These are phyloP conservation scores for Leptoxyphium fumago DNA, from an alignment of 2,329 filamentous ascomycete species.

Conservation along the genomic window DNA sequence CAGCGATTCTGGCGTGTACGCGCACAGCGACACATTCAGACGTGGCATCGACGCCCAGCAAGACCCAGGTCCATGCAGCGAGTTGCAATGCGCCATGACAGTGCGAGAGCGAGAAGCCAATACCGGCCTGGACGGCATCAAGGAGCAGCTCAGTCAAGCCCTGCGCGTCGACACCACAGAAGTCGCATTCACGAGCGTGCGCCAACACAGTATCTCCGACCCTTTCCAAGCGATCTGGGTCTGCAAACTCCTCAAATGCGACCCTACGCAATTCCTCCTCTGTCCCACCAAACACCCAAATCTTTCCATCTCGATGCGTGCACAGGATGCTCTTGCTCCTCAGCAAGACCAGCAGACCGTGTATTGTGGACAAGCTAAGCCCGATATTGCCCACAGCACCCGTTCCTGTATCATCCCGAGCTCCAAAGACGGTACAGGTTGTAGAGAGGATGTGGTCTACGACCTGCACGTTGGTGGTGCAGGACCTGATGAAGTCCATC, in stretches of 20 bases:
- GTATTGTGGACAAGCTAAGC: not conserved
- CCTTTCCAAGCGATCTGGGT: not conserved
- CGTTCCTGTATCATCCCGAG: not conserved
- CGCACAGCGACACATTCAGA: not conserved
- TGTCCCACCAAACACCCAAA: slow-evolving; percentile 8
- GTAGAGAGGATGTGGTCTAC: slow-evolving; percentile 6
- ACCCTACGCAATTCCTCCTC: not conserved
- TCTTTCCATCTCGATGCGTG: slow-evolving; percentile 1
- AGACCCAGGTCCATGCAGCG: slow-evolving; percentile 10
- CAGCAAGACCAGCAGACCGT: not conserved
- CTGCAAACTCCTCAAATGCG: not conserved
- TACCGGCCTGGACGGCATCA: slow-evolving; percentile 8
- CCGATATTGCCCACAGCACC: not conserved
- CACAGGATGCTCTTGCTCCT: slow-evolving; percentile 10
- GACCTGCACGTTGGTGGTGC: slow-evolving; percentile 19
- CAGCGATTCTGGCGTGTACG: slow-evolving; percentile 3
- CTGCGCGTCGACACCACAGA: not conserved
- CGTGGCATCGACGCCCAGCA: not conserved
- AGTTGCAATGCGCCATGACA: slow-evolving; percentile 4
- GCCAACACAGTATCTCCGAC: not conserved
- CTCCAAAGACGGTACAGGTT: not conserved
- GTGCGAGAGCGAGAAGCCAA: slow-evolving; percentile 7
- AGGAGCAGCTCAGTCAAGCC: slow-evolving; percentile 10
- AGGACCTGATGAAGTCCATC: slow-evolving; percentile 22
- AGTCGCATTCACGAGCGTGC: not conserved